Base-by-base conservation (phyloP, 192 early-diverging fungal species). In the Coemansia sp. region DNA sequence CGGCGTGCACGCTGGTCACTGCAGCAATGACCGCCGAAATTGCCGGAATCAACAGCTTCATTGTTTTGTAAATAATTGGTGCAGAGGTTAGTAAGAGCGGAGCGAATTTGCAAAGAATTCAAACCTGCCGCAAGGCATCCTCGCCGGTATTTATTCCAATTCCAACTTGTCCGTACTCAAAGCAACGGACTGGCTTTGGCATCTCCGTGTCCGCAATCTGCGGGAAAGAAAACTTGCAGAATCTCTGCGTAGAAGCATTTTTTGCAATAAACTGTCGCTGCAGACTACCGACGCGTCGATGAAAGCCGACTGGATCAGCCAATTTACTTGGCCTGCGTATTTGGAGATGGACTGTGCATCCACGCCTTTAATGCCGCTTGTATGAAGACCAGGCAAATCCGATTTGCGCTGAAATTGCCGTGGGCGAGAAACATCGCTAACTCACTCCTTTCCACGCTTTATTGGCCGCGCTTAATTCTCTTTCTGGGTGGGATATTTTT, bases 31-130 rank as follows among this genome's bases (percentile, higher is more conserved):
- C 17, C 4, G 21, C 27, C 3, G 50, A 41, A 23, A 53, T 14
- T 19, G 38, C 34, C 5, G 58, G 10, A 43, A 60, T 26, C 28
- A 60, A 31, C 21, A 60, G 32, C 43, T 39, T 60, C 58, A 60
- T 60, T 38, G 32, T 29, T 43, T 42, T 44, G 8, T 7, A 32
- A 15, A 21, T 39, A 26, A 52, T 12, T 15, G 7, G 21, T 5
- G 19, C 1, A 49, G 7, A 31, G 11, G 34, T 36, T 36, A 14
- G 11, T 36, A n/a, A n/a, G 34, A 1, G 11, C 15, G n/a, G n/a
- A n/a, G n/a, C n/a, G n/a, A n/a, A n/a, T n/a, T n/a, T n/a, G n/a
- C n/a, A n/a, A n/a, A n/a, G n/a, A n/a, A n/a, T n/a, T n/a, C n/a
- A n/a, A n/a, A n/a, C n/a, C n/a, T n/a, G n/a, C n/a, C n/a, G n/a